These are phyloP conservation scores for Rhodomyrtus tomentosa DNA, from an alignment of 345 rosid genomes.

Conservation along the genomic window DNA sequence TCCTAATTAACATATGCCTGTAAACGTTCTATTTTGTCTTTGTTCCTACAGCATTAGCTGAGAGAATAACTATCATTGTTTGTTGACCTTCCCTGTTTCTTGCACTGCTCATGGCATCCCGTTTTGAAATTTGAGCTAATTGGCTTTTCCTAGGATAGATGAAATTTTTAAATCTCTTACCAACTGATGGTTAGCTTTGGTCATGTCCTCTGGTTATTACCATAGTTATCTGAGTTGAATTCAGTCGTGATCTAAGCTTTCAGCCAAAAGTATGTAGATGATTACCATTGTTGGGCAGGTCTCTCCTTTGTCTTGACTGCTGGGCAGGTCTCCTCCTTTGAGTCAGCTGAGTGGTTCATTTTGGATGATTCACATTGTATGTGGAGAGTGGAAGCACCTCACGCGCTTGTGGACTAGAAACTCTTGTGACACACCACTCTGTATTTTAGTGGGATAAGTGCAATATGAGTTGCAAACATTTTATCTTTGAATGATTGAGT, in stretches of 20 bases:
- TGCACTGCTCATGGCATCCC: not conserved
- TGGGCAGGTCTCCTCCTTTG: not conserved
- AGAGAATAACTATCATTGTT: not conserved
- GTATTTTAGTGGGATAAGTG: not conserved
- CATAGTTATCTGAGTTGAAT: not conserved
- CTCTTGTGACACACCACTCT: not conserved
- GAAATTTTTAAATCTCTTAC: not conserved
- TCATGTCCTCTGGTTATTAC: not conserved
- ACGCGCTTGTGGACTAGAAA: not conserved
- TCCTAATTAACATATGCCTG: not conserved
- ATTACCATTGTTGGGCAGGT: not conserved
- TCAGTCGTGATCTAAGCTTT: not conserved
- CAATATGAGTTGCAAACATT: not conserved
- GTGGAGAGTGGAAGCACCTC: not conserved
- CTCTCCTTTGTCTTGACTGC: not conserved
- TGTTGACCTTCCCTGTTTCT: not conserved
- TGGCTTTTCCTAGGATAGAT: not conserved
- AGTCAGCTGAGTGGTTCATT: not conserved
- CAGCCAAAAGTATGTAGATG: not conserved
- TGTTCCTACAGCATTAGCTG: not conserved
- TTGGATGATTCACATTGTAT: not conserved
- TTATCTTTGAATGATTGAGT: not conserved
- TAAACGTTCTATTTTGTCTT: not conserved
- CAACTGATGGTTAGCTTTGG: not conserved
- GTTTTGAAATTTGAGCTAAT: not conserved